Evolutionary conservation across 257 asterid genomes (phyloP), one percentile per base, ranked within the genome.

Genomic region (Nicotiana benthamiana): DNA sequence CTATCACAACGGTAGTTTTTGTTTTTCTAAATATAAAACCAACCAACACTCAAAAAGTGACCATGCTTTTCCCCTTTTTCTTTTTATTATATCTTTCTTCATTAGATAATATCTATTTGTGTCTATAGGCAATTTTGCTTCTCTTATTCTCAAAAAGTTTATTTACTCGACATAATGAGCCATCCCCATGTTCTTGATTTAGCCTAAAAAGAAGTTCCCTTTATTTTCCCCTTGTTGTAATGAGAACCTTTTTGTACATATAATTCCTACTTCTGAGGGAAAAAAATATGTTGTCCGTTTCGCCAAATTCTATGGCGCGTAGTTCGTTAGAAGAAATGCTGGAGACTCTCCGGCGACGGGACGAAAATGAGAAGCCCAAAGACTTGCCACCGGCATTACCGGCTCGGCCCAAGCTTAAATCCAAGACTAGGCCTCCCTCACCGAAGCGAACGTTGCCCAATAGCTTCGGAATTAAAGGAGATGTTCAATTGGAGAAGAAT

Each of bases 311-410:
- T 9, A 27, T 87, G 17, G 85, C 84, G 66, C 89, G 97, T 79
- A 96, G 99, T 91, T 94, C 99, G 67, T 86, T 96, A 74, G 99
- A 96, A 88, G 97, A 86, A 72, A 96, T 94, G 99, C 87, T 96
- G 90, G 99, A 96, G 26, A 86, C 93, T 48, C 93, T 96, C 81
- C 89, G 85, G 87, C 87, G 77, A 46, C 87, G 89, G 64, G 97
- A 90, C 16, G 97, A 89, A 79, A 34, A 62, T 72, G 95, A 93
- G 80, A 83, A 63, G 84, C 91, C 92, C 11, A 89, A 84, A 83
- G 97, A 92, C 82, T 28, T 88, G 78, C 97, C 97, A 13, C 99
- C 99, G 65, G 97, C 92, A 52, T 90, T 96, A 17, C 99, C 99
- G 52, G 80, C 89, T 3, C 88, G 99, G 63, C 98, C 99, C 9